Evolutionary conservation across 306 rosid species (phyloP), one percentile per base, ranked within the genome.

Genomic region (Dryas octopetala): DNA sequence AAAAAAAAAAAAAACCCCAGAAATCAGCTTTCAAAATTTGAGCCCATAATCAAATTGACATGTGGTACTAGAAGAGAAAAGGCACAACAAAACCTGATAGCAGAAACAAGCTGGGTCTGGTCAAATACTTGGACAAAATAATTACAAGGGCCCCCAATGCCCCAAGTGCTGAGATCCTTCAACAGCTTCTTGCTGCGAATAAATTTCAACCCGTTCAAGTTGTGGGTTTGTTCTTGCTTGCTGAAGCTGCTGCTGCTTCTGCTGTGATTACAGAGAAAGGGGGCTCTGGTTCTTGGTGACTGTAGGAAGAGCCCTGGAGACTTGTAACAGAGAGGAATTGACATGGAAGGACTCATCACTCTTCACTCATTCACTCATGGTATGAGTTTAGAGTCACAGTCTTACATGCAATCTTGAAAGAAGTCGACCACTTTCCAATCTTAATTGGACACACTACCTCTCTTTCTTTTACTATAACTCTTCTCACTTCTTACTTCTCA

Each of bases 81-180:
- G 11, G 9, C 2, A 66, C 14, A 61, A 8, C 28, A 28, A 13
- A 41, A 81, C 81, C 81, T 81, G 79, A 76, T 43, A n/a, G 79
- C 76, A 71, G 81, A 81, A 59, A 61, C 74, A 74, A 76, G 81
- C 17, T 76, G 85, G 66, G 76, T 64, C 14, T 71, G 81, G 72
- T 60, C 44, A 43, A 72, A 62, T 23, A 72, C 85, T 67, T 81
- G 68, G 51, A 63, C 32, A 47, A 81, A 81, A 44, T 71, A 60
- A 11, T 76, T 76, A 23, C 81, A 81, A 72, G 81, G 81, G 13
- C 81, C 85, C 4, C 85, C 85, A 47, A 76, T 76, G 9, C 75
- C 85, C 81, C 81, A 81, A 67, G 85, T 66, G 72, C 72, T 66
- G 17, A 81, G 85, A 52, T 77, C 75, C 66, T 81, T 81, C 67